Base-by-base conservation (phyloP, 164 flowering plant genomes). In the Magnolia sinica region DNA sequence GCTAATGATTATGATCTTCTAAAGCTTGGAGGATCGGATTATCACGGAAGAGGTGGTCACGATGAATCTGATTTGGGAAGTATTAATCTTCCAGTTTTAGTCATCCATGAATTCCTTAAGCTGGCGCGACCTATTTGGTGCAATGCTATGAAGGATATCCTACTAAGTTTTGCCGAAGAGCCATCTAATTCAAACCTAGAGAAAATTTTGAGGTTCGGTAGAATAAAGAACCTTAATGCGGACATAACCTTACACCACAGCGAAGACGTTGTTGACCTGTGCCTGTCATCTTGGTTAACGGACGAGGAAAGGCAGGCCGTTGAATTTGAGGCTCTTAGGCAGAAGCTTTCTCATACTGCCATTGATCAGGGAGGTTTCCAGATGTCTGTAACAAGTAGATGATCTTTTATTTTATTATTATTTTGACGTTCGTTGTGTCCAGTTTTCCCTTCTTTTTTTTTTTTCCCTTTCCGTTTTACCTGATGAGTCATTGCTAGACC, bases 21-120 rank as follows among this genome's bases (percentile, higher is more conserved):
- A 79, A 94, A 96, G 87, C 86, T 96, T 22, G 98, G 98, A 69
- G 99, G 99, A 16, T 93, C 99, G 31, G 97, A 96, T 85, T 96
- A 77, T 82, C 99, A 96, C 80, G 99, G 91, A 7, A 88, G 84
- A 83, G 92, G 97, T 29, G 90, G 92, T 49, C 85, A 86, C 8
- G 79, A 83, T 72, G 98, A 93, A 77, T 89, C 95, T 67, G 90
- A 85, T 78, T 82, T 96, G 50, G 99, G 98, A 49, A 92, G 96
- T 74, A 93, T 91, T 27, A 86, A 87, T 75, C 90, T 96, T 76
- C 94, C 98, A 0, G 87, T 89, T 59, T 8, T 83, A 70, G 86
- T 81, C 4, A 63, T 89, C 65, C 87, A 85, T 2, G 91, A 89
- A 22, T 94, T 94, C 76, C 91, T 96, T 18, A 88, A 85, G 76